Evolutionary conservation across 164 flowering plant species (phyloP).

Genomic region (Nymphaea colorata): DNA sequence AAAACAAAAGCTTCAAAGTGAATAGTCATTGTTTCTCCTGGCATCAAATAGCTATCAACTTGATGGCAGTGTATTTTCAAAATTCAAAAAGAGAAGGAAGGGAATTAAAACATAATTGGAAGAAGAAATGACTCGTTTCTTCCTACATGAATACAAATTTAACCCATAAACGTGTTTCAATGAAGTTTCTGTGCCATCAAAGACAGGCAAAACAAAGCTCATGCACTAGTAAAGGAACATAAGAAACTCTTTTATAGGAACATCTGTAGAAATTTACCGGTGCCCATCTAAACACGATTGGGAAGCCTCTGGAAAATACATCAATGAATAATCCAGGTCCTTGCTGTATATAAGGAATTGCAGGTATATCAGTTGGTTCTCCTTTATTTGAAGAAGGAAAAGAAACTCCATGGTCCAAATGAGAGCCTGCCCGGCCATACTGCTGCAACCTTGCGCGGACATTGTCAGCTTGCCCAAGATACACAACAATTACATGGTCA

Average conservation of each 20-base stretch:
- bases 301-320: constrained; percentile 48
- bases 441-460: constrained; percentile 13
- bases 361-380: background rate
- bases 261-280: constrained; percentile 36
- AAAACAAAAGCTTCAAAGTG: too few species aligned
- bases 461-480: constrained; percentile 15
- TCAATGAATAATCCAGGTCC: constrained; percentile 53
- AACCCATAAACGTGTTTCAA: background rate
- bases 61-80: too few species aligned
- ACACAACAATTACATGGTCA: constrained; percentile 21
- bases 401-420: constrained; percentile 40
- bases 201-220: background rate
- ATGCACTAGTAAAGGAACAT: background rate
- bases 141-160: background rate
- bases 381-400: constrained; percentile 10
- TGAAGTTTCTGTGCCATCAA: background rate
- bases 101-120: too few species aligned
- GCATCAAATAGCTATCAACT: too few species aligned
- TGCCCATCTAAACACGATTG: constrained; percentile 79
- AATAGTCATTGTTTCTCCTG: too few species aligned
- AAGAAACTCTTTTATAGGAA: background rate
- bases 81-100: too few species aligned
- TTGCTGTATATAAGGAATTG: constrained; percentile 3
- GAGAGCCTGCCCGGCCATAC: constrained; percentile 34
- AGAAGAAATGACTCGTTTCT: too few species aligned